Base-by-base conservation (phyloP, 805 yeast species). In the Metschnikowia anglica region DNA sequence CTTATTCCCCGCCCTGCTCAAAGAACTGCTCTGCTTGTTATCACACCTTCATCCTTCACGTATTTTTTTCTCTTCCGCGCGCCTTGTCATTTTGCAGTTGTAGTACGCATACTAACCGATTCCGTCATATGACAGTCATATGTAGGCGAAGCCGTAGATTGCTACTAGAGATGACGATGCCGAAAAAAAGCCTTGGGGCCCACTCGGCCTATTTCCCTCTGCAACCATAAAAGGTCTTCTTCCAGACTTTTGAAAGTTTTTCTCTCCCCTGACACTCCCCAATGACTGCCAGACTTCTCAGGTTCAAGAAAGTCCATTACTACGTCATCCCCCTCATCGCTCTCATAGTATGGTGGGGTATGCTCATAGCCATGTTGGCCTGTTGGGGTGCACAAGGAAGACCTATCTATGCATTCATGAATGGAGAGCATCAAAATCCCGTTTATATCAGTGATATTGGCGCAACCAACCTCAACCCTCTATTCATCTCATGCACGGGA, bases 401-500 rank as follows among this genome's bases (percentile, higher is more conserved):
- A 34, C 96, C 96, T 0, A 68, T 76, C 10, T 85, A 86, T 58
- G 60, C 69, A 42, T 81, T 80, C 50, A 75, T 80, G 72, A 65
- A 65, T 26, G 48, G 48, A 8, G 41, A 59, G 0, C 47, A 64
- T 3, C 79, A 72, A 50, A 55, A 64, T 26, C 77, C 82, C 28
- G 82, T 88, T 2, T 91, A 85, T 63, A 79, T 91, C 37, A 85
- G 95, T 3, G 87, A 90, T 56, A 77, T 90, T 38, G 97, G 91
- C 3, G 97, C 97, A 8, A 85, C 96, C 8, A 82, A 81, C 52
- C 67, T 88, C 37, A 85, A 89, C 60, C 95, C 96, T 1, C 63
- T 90, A 16, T 91, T 91, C 63, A 88, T 90, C 28, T 66, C 84
- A 13, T 83, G 95, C 54, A 72, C 87, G 1, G 87, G 83, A 0